Conservation (phyloP, 495 filamentous ascomycete genomes). For the Tetracladium marchalianum region DNA sequence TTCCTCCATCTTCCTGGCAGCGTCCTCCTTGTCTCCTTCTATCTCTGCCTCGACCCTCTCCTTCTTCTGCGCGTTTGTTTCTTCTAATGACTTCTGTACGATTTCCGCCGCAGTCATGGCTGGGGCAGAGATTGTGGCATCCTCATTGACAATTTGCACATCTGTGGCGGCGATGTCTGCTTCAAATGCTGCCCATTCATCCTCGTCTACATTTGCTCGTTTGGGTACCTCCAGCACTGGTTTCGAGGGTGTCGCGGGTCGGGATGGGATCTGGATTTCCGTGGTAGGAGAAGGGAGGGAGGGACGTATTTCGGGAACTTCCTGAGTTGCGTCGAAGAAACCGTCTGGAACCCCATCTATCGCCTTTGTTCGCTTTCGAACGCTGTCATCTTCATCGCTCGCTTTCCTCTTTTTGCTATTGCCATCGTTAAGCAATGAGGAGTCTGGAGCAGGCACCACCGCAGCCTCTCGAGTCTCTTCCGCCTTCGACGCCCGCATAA, state of each 20-base stretch:
- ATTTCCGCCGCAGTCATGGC: slow-evolving; percentile 64
- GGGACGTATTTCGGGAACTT: neutral
- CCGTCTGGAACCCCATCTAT: slow-evolving; percentile 12
- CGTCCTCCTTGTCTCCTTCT: slow-evolving; percentile 81
- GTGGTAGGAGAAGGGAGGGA: neutral
- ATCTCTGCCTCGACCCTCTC: slow-evolving; percentile 50
- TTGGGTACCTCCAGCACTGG: slow-evolving; percentile 1
- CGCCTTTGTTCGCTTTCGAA: slow-evolving; percentile 22
- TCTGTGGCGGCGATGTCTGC: slow-evolving; percentile 61
- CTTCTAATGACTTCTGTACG: slow-evolving; percentile 51
- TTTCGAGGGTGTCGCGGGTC: slow-evolving; percentile 38
- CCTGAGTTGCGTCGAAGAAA: slow-evolving; percentile 11
- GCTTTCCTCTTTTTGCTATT: slow-evolving; percentile 20
- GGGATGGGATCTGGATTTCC: slow-evolving; percentile 44
- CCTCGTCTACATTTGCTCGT: slow-evolving; percentile 51
- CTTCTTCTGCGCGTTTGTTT: slow-evolving; percentile 39
- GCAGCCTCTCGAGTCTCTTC: slow-evolving; percentile 3
- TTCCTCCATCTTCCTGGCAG: slow-evolving; percentile 65
- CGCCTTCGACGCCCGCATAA: slow-evolving; percentile 19
- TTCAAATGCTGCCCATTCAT: slow-evolving; percentile 87
- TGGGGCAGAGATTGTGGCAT: slow-evolving; percentile 61
- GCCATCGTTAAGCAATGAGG: neutral
- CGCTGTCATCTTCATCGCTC: slow-evolving; percentile 17
- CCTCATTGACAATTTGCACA: slow-evolving; percentile 15
- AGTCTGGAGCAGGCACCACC: neutral